Evolutionary conservation across 2,329 filamentous ascomycete species (phyloP).

Genomic region (Geosmithia morbida): DNA sequence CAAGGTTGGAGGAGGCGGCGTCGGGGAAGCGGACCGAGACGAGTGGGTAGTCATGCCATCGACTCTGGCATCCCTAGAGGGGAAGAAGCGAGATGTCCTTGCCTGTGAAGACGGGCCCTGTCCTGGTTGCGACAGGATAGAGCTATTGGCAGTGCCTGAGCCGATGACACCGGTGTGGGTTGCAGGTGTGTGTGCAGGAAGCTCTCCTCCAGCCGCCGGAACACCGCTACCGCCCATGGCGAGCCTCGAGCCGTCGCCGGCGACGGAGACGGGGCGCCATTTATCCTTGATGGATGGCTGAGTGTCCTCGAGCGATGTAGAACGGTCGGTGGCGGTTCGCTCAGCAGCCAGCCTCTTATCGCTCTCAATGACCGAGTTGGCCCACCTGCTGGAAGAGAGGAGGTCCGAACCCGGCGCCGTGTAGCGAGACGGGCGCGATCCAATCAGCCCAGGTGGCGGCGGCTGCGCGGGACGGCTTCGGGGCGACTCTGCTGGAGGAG

Average conservation of each 20-base stretch:
- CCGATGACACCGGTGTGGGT: constrained; percentile 14
- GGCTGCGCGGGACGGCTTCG: constrained; percentile 8
- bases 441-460: constrained; percentile 16
- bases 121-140: constrained; percentile 13
- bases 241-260: constrained; percentile 20
- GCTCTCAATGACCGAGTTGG: constrained; percentile 24
- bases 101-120: constrained; percentile 25
- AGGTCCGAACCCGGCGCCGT: constrained; percentile 15
- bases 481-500: constrained; percentile 8
- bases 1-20: constrained; percentile 58
- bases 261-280: constrained; percentile 31
- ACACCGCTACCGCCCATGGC: constrained; percentile 10
- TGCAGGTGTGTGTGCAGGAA: constrained; percentile 6
- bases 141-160: constrained; percentile 5
- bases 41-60: constrained; percentile 23
- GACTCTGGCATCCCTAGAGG: constrained; percentile 31
- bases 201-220: constrained; percentile 15
- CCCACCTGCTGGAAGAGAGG: constrained; percentile 22
- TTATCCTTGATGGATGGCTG: constrained; percentile 36
- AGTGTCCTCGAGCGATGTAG: constrained; percentile 25
- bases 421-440: constrained; percentile 15
- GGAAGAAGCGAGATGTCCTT: constrained; percentile 44
- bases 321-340: constrained; percentile 17
- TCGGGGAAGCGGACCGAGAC: constrained; percentile 41
- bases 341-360: constrained; percentile 27